Evolutionary conservation across 108 stramenopile species (phyloP), one percentile per base, ranked within the genome.

Genomic region (Stephanodiscus minutulus): DNA sequence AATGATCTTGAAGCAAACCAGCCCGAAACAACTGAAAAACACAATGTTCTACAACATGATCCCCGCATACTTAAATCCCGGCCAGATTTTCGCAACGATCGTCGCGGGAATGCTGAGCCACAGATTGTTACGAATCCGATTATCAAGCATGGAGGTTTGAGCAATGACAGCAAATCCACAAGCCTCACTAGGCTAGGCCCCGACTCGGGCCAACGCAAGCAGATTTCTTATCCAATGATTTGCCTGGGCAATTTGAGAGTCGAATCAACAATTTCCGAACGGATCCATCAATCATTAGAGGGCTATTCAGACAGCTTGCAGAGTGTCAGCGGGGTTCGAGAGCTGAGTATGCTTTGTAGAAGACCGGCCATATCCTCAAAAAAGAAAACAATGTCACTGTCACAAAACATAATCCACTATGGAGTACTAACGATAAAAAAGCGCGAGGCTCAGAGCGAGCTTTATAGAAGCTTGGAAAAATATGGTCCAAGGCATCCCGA

Each of bases 401-500:
- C 79, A 35, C 70, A 72, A 43, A 79, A 61, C 24, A 28, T 79
- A 37, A 37, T 79, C 4, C 58, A 68, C 35, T 72, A 61, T 37
- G 72, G 79, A 64, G 13, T 63, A 27, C 67, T 63, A 44, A 60
- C 49, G 5, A 60, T 76, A 17, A 33, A 65, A 33, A 72, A 72
- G 67, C 72, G 70, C n/a, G 79, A 79, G 44, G 53, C 55, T 3
- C 61, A 68, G 46, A 44, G 72, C 18, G 71, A 68, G 44, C 72
- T 79, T 20, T 25, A 73, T 17, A 46, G 62, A 11, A 68, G 73
- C 35, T 58, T 79, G 41, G 54, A 73, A 58, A 21, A 53, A 29
- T 79, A 63, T 41, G 79, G 79, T 10, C 66, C 66, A 21, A 61
- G 72, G 29, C 72, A 72, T 46, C 79, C 79, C 33, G 44, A 73